A percentile compares a stretch with the other conserved stretches of the same genome.
phyloP scores from a whole-genome alignment of 495 filamentous ascomycete species.

The Hypomontagnella monticulosa region DNA sequence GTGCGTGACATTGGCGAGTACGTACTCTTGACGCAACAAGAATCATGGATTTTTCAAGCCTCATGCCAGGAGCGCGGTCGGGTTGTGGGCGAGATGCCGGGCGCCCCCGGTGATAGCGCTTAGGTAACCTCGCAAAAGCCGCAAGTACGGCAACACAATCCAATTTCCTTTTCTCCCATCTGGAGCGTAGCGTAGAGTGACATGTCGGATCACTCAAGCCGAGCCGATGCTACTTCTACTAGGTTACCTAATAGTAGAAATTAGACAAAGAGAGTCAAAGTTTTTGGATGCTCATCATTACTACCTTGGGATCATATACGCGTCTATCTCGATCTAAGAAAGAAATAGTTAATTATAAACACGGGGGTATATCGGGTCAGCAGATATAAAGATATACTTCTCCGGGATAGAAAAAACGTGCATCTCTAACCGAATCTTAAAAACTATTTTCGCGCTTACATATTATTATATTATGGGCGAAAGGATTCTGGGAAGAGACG shows the following conservation, averaged over 20 bases:
- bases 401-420: neutral
- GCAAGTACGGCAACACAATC: slow-evolving; percentile 10
- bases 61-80: slow-evolving; percentile 12
- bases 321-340: too few species aligned
- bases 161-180: slow-evolving; percentile 24
- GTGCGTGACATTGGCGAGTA: slow-evolving; percentile 1
- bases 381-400: too few species aligned
- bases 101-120: slow-evolving; percentile 17
- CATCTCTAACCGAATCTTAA: slow-evolving; percentile 7
- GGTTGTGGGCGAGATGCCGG: slow-evolving; percentile 16
- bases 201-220: neutral
- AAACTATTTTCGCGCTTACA: slow-evolving; percentile 28
- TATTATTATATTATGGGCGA: too few species aligned
- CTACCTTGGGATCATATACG: too few species aligned
- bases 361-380: too few species aligned
- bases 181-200: slow-evolving; percentile 15
- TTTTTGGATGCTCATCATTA: too few species aligned
- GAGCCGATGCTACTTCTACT: too few species aligned
- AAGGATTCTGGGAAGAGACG: slow-evolving; percentile 22
- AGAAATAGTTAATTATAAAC: slow-evolving; percentile 5
- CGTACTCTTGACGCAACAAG: too few species aligned
- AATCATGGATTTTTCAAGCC: slow-evolving; percentile 28
- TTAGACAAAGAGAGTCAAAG: too few species aligned
- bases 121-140: slow-evolving; percentile 15
- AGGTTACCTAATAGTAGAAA: too few species aligned